These are phyloP conservation scores for Eimeria acervulina DNA, from an alignment of 169 alveolate species.

Conservation along the genomic window DNA sequence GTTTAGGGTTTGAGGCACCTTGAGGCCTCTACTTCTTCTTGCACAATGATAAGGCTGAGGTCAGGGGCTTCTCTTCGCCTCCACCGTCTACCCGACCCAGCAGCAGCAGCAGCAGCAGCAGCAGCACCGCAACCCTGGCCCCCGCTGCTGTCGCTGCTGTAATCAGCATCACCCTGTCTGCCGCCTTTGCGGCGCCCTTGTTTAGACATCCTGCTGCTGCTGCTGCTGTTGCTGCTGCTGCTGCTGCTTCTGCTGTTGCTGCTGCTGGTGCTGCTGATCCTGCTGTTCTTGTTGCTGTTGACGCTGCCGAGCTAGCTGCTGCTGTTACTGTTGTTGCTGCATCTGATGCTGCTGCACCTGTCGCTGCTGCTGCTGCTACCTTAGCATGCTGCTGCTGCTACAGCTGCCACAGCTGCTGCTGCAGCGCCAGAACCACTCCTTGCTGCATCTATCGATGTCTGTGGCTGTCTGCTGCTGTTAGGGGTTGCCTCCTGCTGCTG, in stretches of 20 bases:
- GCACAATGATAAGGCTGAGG: neutral
- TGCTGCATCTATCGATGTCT: too few relatives aligned
- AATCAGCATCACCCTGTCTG: neutral
- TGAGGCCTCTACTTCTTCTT: slow-evolving; percentile 29
- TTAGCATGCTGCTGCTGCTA: too few relatives aligned
- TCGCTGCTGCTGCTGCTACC: neutral
- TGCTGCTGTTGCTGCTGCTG: neutral
- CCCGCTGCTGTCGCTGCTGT: neutral
- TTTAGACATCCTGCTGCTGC: neutral
- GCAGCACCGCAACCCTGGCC: too few relatives aligned
- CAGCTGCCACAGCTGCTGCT: neutral
- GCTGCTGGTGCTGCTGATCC: neutral
- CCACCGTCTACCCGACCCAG: neutral
- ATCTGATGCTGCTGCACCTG: too few relatives aligned
- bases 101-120: too few relatives aligned
- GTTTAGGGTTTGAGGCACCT: slow-evolving; percentile 32
- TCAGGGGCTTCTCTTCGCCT: neutral
- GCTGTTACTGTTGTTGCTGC: neutral
- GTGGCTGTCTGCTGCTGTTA: neutral
- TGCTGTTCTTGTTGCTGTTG: too few relatives aligned
- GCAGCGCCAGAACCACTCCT: too few relatives aligned
- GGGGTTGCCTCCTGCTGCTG: neutral
- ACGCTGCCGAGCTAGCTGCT: too few relatives aligned
- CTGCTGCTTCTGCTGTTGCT: neutral
- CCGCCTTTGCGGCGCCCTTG: slow-evolving; percentile 12